Percentiles rank a stretch among this genome's conserved stretches.
phyloP scores from a whole-genome alignment of 2,329 filamentous ascomycete species.

The Grosmannia clavigera region DNA sequence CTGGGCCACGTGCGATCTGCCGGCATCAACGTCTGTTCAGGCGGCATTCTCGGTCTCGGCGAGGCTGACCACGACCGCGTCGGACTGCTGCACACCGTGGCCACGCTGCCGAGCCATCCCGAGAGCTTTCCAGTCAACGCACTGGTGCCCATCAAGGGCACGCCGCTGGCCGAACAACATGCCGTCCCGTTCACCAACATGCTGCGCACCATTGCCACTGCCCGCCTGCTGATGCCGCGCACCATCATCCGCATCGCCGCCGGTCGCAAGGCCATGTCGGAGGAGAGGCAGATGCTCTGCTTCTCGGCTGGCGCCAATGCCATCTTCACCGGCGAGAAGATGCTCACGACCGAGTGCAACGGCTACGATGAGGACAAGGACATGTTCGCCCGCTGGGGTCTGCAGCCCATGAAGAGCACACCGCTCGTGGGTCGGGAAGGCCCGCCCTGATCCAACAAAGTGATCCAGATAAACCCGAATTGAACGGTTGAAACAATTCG shows the following conservation, averaged over 20 bases:
- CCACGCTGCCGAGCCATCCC: conserved; percentile 68
- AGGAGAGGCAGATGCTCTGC: conserved; percentile 81
- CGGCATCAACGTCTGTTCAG: conserved; percentile 81
- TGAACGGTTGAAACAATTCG: too few species aligned
- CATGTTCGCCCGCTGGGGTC: conserved; percentile 75
- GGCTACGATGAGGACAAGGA: conserved; percentile 80
- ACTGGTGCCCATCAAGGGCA: conserved; percentile 81
- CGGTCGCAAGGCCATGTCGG: conserved; percentile 69
- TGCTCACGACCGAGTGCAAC: conserved; percentile 85
- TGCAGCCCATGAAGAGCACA: conserved; percentile 58
- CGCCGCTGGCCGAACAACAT: conserved; percentile 63
- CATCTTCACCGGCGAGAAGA: conserved; percentile 87
- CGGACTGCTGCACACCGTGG: conserved; percentile 70
- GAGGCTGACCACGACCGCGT: conserved; percentile 70
- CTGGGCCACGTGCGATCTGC: conserved; percentile 71
- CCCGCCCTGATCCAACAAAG: too few species aligned
- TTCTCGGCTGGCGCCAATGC: conserved; percentile 88
- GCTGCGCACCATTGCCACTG: conserved; percentile 72
- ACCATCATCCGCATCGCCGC: conserved; percentile 83
- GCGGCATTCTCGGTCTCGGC: conserved; percentile 76
- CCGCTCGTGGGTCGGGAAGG: background rate
- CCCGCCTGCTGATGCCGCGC: conserved; percentile 67
- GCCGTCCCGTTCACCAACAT: conserved; percentile 67
- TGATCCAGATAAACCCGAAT: too few species aligned
- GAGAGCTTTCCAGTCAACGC: conserved; percentile 90